Evolutionary conservation across 768 basidiomycete species (phyloP).

Genomic region (Lactarius trivialis): DNA sequence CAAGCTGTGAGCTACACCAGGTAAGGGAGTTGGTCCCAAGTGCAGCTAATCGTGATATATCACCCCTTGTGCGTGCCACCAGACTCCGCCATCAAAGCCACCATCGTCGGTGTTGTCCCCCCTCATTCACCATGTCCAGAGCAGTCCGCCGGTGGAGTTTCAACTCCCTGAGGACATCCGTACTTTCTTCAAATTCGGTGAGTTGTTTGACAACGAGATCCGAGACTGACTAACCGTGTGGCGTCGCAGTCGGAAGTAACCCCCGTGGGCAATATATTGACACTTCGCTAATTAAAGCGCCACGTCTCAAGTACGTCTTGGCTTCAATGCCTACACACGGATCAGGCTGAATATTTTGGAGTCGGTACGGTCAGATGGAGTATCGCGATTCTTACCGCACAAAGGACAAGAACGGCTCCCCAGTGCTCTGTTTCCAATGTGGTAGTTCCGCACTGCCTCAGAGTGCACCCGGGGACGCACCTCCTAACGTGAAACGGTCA

Average conservation of each 20-base stretch:
- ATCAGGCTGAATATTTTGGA: conserved; percentile 26
- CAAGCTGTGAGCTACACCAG: conserved; percentile 59
- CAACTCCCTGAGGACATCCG: conserved; percentile 82
- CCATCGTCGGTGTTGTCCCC: conserved; percentile 62
- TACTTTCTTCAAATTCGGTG: conserved; percentile 82
- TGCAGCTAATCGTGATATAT: conserved; percentile 17
- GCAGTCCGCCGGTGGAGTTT: conserved; percentile 70
- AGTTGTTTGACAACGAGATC: conserved; percentile 11
- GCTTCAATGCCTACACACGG: conserved; percentile 15
- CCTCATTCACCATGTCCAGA: conserved; percentile 64
- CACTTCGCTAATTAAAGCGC: conserved; percentile 64
- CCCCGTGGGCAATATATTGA: conserved; percentile 82
- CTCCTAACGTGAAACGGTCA: conserved; percentile 45
- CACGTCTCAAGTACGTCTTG: conserved; percentile 70
- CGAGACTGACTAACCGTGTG: background rate
- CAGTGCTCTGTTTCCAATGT: conserved; percentile 89
- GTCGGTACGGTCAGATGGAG: conserved; percentile 84
- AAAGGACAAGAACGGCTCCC: conserved; percentile 74
- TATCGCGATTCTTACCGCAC: conserved; percentile 85
- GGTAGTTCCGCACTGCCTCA: conserved; percentile 69
- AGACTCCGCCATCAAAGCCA: conserved; percentile 67
- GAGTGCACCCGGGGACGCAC: conserved; percentile 44
- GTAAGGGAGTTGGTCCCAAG: conserved; percentile 34
- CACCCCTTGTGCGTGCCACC: conserved; percentile 13
- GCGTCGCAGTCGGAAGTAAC: conserved; percentile 61